Conservation (phyloP, 1,284 basidiomycete genomes). For the Earliella scabrosa region DNA sequence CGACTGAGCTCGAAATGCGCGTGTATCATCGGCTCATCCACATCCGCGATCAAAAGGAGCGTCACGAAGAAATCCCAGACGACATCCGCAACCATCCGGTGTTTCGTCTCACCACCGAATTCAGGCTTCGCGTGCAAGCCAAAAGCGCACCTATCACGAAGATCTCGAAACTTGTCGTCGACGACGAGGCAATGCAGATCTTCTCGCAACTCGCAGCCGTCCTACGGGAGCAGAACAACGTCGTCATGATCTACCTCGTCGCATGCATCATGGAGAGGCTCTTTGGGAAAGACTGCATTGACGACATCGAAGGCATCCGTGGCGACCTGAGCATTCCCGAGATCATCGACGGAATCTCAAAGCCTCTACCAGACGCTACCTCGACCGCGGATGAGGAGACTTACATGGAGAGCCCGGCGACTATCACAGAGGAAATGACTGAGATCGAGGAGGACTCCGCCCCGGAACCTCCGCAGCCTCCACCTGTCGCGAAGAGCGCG, state of each 20-base stretch:
- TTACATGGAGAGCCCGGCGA: slow-evolving; percentile 5
- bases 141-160: slow-evolving; percentile 82
- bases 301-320: slow-evolving; percentile 77
- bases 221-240: slow-evolving; percentile 59
- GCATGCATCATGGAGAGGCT: slow-evolving; percentile 75
- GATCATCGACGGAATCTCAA: slow-evolving; percentile 78
- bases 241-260: slow-evolving; percentile 75
- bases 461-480: slow-evolving; percentile 9
- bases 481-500: slow-evolving; percentile 31
- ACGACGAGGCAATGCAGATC: slow-evolving; percentile 66
- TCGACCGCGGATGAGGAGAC: neutral
- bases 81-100: slow-evolving; percentile 75
- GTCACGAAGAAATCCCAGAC: slow-evolving; percentile 80
- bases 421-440: slow-evolving; percentile 6
- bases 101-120: slow-evolving; percentile 81
- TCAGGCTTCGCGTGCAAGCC: slow-evolving; percentile 81
- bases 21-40: slow-evolving; percentile 94
- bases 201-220: slow-evolving; percentile 63
- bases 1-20: slow-evolving; percentile 93
- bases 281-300: slow-evolving; percentile 75
- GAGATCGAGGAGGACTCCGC: slow-evolving; percentile 30
- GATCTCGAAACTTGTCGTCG: slow-evolving; percentile 59
- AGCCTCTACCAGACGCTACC: slow-evolving; percentile 2
- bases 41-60: slow-evolving; percentile 83
- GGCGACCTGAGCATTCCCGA: slow-evolving; percentile 64